Base-by-base conservation (phyloP, 345 rosid species). In the Pistacia atlantica region DNA sequence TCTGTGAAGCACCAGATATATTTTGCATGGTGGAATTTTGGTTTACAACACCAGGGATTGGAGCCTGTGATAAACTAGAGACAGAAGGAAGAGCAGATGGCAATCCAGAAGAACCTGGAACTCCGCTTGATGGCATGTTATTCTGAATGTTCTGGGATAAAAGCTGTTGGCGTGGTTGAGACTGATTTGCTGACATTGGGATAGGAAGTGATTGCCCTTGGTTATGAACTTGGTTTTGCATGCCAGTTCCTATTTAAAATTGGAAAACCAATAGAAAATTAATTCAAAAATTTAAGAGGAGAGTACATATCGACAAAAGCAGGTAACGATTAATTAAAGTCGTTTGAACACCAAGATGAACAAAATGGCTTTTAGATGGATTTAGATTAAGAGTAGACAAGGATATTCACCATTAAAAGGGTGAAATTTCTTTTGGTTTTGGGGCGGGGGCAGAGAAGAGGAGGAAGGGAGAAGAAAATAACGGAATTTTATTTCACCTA, bases 21-120 rank as follows among this genome's bases (percentile, higher is more conserved):
- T 82, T 90, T 83, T 89, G 95, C 90, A 95, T 83, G 86, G 65
- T 89, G 74, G 91, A 73, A 78, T 87, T 93, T 86, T 90, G 97
- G 77, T 89, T 89, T 63, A 80, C 80, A 60, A 58, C 80, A 72
- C 31, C 79, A 20, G 97, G 54, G 28, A 82, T 71, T 28, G 93
- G 67, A 67, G 88, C 76, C 86, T 93, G 90, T 71, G 85, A 72
- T 66, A 87, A 76, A 80, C 89, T 80, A 69, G 96, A 85, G 77
- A 84, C 92, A 7, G 91, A 51, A 56, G 93, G 89, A 80, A 90
- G 65, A 72, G 93, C 81, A 79, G 97, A 79, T 60, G 88, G 83
- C 77, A 92, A 86, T 76, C 86, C 88, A 76, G 89, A 76, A 78
- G 97, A 90, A 81, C 87, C 86, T 75, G 85, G 90, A 80, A 90